phyloP scores from a whole-genome alignment of 208 protist species.

The Wallacemonas collosoma region DNA sequence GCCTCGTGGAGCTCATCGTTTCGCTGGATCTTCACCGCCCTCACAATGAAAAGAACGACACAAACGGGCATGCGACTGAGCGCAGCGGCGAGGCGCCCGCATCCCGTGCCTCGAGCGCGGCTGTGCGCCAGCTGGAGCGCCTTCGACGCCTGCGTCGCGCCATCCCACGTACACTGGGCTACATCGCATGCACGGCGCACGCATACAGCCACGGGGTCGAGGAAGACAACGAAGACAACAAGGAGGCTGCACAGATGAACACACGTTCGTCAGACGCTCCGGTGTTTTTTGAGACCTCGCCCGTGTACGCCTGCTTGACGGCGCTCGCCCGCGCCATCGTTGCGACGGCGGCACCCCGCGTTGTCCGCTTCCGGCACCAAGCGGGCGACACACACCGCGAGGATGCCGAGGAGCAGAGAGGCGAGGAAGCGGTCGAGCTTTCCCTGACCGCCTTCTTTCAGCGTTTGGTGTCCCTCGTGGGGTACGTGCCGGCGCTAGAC shows the following conservation, averaged over 20 bases:
- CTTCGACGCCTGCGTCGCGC: conserved; percentile 5
- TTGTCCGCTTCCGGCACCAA: background rate
- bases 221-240: background rate
- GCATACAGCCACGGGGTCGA: background rate
- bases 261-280: background rate
- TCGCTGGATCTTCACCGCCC: conserved; percentile 14
- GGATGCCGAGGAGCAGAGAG: too few relatives aligned
- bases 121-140: conserved; percentile 11
- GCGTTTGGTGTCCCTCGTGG: background rate
- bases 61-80: background rate
- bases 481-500: background rate
- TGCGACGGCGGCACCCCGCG: background rate
- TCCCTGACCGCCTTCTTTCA: conserved; percentile 4
- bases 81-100: too few relatives aligned
- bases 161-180: conserved; percentile 8
- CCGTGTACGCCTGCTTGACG: background rate
- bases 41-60: background rate
- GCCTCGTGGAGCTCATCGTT: conserved; percentile 21
- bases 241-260: too few relatives aligned
- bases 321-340: conserved; percentile 3
- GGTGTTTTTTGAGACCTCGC: conserved; percentile 1
- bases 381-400: too few relatives aligned
- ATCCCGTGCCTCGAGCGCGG: background rate
- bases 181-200: background rate
- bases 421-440: background rate